Conservation (phyloP, 345 rosid species). For the Litchi chinensis region DNA sequence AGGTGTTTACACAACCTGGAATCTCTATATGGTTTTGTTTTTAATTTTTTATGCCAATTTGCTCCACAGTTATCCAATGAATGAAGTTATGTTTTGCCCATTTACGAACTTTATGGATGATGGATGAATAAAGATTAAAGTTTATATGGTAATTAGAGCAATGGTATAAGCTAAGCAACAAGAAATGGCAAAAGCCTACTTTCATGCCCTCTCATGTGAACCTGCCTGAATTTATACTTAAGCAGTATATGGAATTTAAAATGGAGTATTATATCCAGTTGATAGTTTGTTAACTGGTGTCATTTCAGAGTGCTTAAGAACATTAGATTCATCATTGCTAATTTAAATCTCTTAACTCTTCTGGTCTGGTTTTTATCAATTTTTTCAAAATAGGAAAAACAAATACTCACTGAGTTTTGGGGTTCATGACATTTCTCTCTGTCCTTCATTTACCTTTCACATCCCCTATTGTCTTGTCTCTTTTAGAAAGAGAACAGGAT, state of each 20-base stretch:
- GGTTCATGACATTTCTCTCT: neutral
- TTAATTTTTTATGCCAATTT: neutral
- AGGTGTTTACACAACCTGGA: conserved; percentile 44
- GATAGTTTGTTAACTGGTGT: neutral
- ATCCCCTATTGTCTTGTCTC: neutral
- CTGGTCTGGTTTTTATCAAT: too few species aligned
- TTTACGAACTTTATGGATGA: neutral
- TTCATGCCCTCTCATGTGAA: neutral
- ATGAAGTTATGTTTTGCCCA: neutral
- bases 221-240: neutral
- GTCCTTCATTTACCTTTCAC: neutral
- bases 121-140: neutral
- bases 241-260: neutral
- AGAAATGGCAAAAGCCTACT: conserved; percentile 2
- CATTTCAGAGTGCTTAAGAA: neutral
- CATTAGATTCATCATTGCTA: neutral
- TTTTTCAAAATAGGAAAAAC: too few species aligned
- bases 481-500: conserved; percentile 1
- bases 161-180: neutral
- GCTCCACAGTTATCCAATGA: neutral
- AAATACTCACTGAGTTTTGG: neutral
- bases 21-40: conserved; percentile 12
- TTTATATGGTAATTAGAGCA: neutral
- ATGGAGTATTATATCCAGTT: neutral
- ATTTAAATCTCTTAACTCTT: neutral